phyloP scores from a whole-genome alignment of 1,139 yeast species.

The Saccharomyces hybrid region DNA sequence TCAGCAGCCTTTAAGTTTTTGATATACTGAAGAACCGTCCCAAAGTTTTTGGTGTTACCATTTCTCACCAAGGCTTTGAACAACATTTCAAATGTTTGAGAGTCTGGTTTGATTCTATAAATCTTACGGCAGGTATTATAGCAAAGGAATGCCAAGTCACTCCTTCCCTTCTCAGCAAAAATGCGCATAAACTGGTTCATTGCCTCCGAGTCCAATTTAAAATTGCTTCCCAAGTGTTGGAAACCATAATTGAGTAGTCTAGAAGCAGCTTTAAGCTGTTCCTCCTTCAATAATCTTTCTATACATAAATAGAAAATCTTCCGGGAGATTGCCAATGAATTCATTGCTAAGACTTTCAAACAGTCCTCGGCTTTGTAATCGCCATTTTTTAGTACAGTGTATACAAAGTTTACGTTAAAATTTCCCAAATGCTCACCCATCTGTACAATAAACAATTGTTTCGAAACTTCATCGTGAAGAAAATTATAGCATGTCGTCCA shows the following conservation, averaged over 20 bases:
- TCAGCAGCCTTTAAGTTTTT: conserved; percentile 4
- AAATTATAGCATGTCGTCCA: conserved; percentile 35
- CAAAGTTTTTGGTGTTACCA: conserved; percentile 29
- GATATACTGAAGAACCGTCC: conserved; percentile 16
- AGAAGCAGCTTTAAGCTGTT: conserved; percentile 27
- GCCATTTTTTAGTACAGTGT: conserved; percentile 16
- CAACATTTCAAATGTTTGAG: conserved; percentile 29
- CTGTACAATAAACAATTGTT: conserved; percentile 26
- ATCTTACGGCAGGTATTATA: conserved; percentile 26
- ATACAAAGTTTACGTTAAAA: conserved; percentile 15
- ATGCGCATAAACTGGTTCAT: conserved; percentile 29
- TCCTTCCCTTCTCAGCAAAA: conserved; percentile 30
- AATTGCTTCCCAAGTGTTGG: conserved; percentile 1
- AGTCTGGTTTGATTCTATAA: conserved; percentile 26
- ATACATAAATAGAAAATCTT: conserved; percentile 24
- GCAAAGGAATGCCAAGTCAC: conserved; percentile 31
- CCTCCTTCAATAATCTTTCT: conserved; percentile 22
- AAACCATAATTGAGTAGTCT: conserved; percentile 15
- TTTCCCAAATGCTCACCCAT: conserved; percentile 21
- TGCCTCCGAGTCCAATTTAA: conserved; percentile 16
- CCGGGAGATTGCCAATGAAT: conserved; percentile 18
- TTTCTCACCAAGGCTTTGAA: conserved; percentile 32
- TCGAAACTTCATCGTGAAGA: conserved; percentile 28
- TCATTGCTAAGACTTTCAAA: conserved; percentile 15
- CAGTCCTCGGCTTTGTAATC: conserved; percentile 10